A percentile compares a stretch with the other conserved stretches of the same genome.
phyloP scores from a whole-genome alignment of 2,329 filamentous ascomycete genomes.

The Fusarium algeriense region DNA sequence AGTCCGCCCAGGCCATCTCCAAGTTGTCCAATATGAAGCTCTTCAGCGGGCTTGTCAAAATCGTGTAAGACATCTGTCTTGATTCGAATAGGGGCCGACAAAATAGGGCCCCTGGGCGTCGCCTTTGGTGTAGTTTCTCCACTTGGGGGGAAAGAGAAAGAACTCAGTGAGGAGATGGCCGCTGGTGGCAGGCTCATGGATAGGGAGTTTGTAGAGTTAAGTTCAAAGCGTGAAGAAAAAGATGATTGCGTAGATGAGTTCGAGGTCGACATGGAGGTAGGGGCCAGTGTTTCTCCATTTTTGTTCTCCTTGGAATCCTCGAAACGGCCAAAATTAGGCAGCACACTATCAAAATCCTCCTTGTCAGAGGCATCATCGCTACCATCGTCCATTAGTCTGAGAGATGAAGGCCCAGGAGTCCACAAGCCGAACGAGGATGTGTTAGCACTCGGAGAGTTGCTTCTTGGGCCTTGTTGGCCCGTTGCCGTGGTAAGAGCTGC shows the following conservation, averaged over 20 bases:
- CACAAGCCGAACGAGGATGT: constrained; percentile 50
- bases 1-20: constrained; percentile 57
- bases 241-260: constrained; percentile 28
- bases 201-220: constrained; percentile 34
- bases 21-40: constrained; percentile 52
- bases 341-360: constrained; percentile 63
- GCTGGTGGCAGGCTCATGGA: constrained; percentile 41
- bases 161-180: constrained; percentile 33
- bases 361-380: constrained; percentile 58
- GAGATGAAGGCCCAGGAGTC: constrained; percentile 54
- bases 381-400: constrained; percentile 60
- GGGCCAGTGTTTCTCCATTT: background rate
- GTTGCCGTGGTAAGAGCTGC: constrained; percentile 34
- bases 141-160: constrained; percentile 38
- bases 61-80: constrained; percentile 48
- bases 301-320: constrained; percentile 36
- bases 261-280: constrained; percentile 8
- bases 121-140: constrained; percentile 36
- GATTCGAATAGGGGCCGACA: constrained; percentile 55
- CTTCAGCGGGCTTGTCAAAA: constrained; percentile 49
- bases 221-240: constrained; percentile 29
- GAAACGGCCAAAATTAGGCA: constrained; percentile 64
- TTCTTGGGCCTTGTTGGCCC: constrained; percentile 34
- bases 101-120: constrained; percentile 45
- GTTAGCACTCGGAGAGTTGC: constrained; percentile 36